Percentiles rank a stretch among this genome's conserved stretches.
These are phyloP conservation scores for Orobanche coerulescens DNA, from an alignment of 257 asterid genomes.

Conservation along the genomic window DNA sequence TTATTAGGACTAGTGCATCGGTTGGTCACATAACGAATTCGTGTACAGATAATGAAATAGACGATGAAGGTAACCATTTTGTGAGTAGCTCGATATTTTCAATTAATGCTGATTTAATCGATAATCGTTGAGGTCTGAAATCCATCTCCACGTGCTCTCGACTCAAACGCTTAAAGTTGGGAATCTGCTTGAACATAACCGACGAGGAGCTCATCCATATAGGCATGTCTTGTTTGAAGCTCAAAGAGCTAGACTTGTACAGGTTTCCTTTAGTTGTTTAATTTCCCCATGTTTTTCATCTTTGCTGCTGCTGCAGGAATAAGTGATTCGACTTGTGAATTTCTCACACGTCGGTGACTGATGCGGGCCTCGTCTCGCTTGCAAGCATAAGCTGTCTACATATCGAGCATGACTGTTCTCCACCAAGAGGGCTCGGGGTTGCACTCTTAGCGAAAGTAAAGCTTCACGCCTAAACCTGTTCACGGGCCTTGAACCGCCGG, in stretches of 20 bases:
- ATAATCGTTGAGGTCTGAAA: constrained; percentile 43
- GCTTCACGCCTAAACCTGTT: too few species aligned
- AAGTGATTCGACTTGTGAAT: too few species aligned
- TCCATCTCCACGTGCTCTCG: constrained; percentile 57
- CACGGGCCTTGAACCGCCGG: too few species aligned
- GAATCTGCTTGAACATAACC: constrained; percentile 59
- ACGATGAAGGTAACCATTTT: too few species aligned
- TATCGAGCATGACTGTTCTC: constrained; percentile 54
- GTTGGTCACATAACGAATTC: too few species aligned
- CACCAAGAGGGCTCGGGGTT: constrained; percentile 50
- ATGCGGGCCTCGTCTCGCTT: constrained; percentile 64
- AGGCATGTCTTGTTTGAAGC: constrained; percentile 57
- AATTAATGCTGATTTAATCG: not conserved
- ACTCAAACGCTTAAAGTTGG: constrained; percentile 57
- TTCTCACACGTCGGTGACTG: constrained; percentile 68
- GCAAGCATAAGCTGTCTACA: constrained; percentile 71
- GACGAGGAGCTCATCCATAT: constrained; percentile 57
- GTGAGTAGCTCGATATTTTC: not conserved
- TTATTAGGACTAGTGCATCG: too few species aligned
- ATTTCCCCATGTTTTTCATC: too few species aligned
- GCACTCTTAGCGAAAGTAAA: constrained; percentile 70
- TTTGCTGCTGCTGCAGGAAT: too few species aligned
- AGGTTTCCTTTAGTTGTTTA: too few species aligned
- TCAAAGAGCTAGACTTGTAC: constrained; percentile 69
- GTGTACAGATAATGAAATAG: too few species aligned